Conservation (phyloP, 495 filamentous ascomycete genomes). For the Aspergillus diversus region DNA sequence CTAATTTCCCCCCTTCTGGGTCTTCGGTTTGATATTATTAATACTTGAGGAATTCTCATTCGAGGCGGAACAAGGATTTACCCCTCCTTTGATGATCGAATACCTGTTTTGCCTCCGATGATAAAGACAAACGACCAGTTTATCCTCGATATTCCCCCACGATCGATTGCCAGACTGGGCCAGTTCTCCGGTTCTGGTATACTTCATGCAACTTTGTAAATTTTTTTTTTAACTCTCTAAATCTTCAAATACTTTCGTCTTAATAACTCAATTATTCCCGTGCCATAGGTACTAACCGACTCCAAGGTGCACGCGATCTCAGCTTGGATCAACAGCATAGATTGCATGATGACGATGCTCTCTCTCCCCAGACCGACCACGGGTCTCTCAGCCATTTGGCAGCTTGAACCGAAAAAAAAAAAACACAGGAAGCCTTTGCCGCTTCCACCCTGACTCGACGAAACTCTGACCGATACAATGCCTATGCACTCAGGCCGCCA, state of each 20-base stretch:
- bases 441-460: background rate
- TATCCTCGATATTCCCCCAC: too few species aligned
- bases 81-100: background rate
- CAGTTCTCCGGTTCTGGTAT: too few species aligned
- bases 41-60: too few species aligned
- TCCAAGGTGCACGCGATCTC: background rate
- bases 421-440: background rate
- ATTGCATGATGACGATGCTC: background rate
- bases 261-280: background rate
- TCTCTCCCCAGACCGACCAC: background rate
- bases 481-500: too few species aligned
- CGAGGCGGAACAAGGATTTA: background rate
- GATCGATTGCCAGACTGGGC: too few species aligned
- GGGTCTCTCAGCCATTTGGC: constrained; percentile 2
- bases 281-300: background rate
- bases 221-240: too few species aligned
- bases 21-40: background rate
- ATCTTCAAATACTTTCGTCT: too few species aligned
- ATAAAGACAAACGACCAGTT: background rate
- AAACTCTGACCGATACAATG: background rate
- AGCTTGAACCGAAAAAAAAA: background rate
- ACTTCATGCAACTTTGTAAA: too few species aligned
- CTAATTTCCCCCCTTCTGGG: background rate
- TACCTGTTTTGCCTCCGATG: background rate
- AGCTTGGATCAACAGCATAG: background rate